A percentile compares a stretch with the other conserved stretches of the same genome.
Conservation (phyloP, 441 rosid genomes). For the Hura crepitans region DNA sequence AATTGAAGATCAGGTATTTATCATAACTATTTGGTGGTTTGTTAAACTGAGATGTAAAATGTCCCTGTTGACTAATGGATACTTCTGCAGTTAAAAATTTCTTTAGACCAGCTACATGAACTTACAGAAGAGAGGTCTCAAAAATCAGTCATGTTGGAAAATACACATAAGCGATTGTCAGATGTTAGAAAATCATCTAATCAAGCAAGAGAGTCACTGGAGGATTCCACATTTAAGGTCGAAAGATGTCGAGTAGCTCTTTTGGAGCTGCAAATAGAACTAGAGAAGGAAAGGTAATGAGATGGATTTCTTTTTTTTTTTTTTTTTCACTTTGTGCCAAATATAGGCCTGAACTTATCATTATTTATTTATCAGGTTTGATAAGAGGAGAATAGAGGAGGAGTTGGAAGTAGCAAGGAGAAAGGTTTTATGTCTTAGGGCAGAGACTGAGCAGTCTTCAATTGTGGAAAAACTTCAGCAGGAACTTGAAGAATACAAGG, state of each 20-base stretch:
- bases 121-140: conserved; percentile 68
- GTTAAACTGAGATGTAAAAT: conserved; percentile 1
- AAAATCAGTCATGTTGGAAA: conserved; percentile 47
- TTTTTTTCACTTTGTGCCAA: not conserved
- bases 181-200: conserved; percentile 57
- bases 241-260: conserved; percentile 50
- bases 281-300: conserved; percentile 76
- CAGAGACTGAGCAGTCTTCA: conserved; percentile 62
- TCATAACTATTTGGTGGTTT: not conserved
- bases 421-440: conserved; percentile 57
- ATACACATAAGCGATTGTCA: conserved; percentile 54
- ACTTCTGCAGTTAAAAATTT: conserved; percentile 63
- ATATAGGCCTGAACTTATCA: conserved; percentile 1
- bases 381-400: conserved; percentile 75
- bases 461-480: conserved; percentile 65
- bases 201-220: conserved; percentile 65
- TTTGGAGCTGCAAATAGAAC: conserved; percentile 53
- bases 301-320: not conserved
- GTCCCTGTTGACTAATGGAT: conserved; percentile 8
- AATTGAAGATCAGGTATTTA: conserved; percentile 84
- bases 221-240: conserved; percentile 56
- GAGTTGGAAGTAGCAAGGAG: conserved; percentile 62
- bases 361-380: conserved; percentile 48
- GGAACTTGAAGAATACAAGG: conserved; percentile 85
- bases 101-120: conserved; percentile 65